Evolutionary conservation across 148 eudicot genomes (phyloP).

Genomic region (Oxyria digyna): DNA sequence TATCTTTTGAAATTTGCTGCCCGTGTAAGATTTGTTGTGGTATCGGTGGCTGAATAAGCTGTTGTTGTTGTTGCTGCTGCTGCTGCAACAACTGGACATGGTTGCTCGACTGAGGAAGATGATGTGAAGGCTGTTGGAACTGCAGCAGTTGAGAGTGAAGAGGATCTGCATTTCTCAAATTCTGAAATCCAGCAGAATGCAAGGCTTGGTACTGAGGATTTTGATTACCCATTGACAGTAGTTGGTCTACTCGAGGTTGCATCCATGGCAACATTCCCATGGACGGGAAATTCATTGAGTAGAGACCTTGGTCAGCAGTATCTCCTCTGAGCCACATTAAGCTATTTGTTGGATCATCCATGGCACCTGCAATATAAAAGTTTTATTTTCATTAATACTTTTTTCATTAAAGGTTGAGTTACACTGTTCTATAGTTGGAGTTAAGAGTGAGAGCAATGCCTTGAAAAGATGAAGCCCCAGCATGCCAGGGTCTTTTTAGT

Average conservation of each 20-base stretch:
- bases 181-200: constrained; percentile 68
- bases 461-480: constrained; percentile 81
- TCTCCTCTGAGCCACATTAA: constrained; percentile 94
- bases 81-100: constrained; percentile 49
- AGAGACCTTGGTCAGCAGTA: constrained; percentile 59
- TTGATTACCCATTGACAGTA: constrained; percentile 42
- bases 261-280: constrained; percentile 74
- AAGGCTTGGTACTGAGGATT: constrained; percentile 83
- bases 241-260: constrained; percentile 62
- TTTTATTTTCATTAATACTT: background rate
- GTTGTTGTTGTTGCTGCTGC: constrained; percentile 33
- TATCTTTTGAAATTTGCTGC: constrained; percentile 60
- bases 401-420: background rate
- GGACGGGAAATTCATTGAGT: constrained; percentile 60
- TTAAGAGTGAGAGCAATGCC: constrained; percentile 22
- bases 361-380: constrained; percentile 32
- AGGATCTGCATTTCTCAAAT: constrained; percentile 44
- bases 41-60: constrained; percentile 39
- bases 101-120: constrained; percentile 37
- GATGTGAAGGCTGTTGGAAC: constrained; percentile 58
- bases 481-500: constrained; percentile 83
- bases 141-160: constrained; percentile 66
- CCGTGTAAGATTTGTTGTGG: constrained; percentile 46
- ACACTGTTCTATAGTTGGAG: background rate
- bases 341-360: constrained; percentile 57